Conservation (phyloP, 2,329 filamentous ascomycete species). For the Hypoxylon sp. region DNA sequence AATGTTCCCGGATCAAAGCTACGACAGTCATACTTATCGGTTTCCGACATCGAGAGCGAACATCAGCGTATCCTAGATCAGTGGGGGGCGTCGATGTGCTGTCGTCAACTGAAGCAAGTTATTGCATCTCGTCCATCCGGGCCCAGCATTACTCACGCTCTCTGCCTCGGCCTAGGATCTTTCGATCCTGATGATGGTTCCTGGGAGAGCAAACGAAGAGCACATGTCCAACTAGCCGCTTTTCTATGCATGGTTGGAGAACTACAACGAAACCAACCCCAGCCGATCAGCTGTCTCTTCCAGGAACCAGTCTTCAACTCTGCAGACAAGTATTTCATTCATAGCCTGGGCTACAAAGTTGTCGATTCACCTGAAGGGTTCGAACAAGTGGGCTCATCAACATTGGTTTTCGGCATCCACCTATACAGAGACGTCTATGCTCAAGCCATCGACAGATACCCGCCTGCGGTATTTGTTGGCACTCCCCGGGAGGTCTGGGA, state of each 20-base stretch:
- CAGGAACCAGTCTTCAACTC: slow-evolving; percentile 69
- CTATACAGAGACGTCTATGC: slow-evolving; percentile 69
- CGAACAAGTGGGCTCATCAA: slow-evolving; percentile 61
- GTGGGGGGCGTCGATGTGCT: slow-evolving; percentile 52
- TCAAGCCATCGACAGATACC: slow-evolving; percentile 60
- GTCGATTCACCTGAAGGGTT: slow-evolving; percentile 69
- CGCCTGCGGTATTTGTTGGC: slow-evolving; percentile 71
- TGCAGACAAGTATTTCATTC: slow-evolving; percentile 67
- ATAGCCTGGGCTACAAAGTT: slow-evolving; percentile 67
- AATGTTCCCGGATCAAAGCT: slow-evolving; percentile 1
- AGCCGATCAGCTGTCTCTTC: slow-evolving; percentile 62
- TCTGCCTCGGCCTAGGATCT: slow-evolving; percentile 70
- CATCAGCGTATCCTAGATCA: slow-evolving; percentile 45
- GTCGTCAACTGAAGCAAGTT: slow-evolving; percentile 54
- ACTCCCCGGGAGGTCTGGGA: slow-evolving; percentile 68
- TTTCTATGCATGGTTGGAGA: slow-evolving; percentile 64
- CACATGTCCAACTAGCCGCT: slow-evolving; percentile 68
- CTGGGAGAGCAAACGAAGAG: slow-evolving; percentile 61
- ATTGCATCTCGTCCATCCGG: slow-evolving; percentile 50
- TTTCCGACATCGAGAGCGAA: slow-evolving; percentile 47
- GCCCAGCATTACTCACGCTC: slow-evolving; percentile 57
- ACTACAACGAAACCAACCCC: slow-evolving; percentile 33
- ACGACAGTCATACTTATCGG: slow-evolving; percentile 42
- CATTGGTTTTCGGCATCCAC: slow-evolving; percentile 75
- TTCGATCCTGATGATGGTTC: slow-evolving; percentile 66